Percentiles rank a stretch among this genome's conserved stretches.
Conservation (phyloP, 2,329 filamentous ascomycete genomes). For the Orbilia javanica region DNA sequence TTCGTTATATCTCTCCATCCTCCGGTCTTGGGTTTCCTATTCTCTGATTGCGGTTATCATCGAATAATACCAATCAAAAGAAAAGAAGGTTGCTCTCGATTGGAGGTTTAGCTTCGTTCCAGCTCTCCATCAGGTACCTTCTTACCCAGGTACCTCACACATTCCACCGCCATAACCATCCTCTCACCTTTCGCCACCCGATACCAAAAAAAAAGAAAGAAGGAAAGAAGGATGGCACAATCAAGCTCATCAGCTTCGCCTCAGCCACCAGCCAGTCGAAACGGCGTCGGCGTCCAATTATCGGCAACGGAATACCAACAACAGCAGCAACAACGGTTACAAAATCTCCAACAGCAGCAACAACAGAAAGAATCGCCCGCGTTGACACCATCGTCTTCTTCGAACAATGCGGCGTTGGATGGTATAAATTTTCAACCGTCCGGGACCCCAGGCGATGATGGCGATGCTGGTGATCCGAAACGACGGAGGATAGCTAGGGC, state of each 20-base stretch:
- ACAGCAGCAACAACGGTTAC: constrained; percentile 34
- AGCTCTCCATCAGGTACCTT: neutral
- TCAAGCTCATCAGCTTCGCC: constrained; percentile 37
- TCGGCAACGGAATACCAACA: constrained; percentile 55
- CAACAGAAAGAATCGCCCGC: constrained; percentile 20
- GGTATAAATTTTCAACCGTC: constrained; percentile 29
- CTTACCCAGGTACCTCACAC: neutral
- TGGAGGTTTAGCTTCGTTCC: neutral
- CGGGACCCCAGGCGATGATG: constrained; percentile 14
- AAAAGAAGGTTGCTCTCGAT: neutral
- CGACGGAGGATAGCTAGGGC: constrained; percentile 77
- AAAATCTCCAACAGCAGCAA: constrained; percentile 21
- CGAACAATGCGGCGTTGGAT: too few species aligned
- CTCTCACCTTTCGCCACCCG: neutral
- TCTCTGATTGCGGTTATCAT: neutral
- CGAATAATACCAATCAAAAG: too few species aligned
- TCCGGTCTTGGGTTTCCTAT: neutral
- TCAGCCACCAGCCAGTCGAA: constrained; percentile 24
- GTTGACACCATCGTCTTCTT: constrained; percentile 12
- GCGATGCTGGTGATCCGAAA: constrained; percentile 32
- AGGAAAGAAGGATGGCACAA: constrained; percentile 45
- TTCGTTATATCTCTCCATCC: too few species aligned
- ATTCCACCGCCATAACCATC: neutral
- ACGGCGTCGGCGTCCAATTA: constrained; percentile 52
- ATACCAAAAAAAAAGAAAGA: neutral